These are phyloP conservation scores for Massariosphaeria phaeospora DNA, from an alignment of 495 filamentous ascomycete genomes.

Conservation along the genomic window DNA sequence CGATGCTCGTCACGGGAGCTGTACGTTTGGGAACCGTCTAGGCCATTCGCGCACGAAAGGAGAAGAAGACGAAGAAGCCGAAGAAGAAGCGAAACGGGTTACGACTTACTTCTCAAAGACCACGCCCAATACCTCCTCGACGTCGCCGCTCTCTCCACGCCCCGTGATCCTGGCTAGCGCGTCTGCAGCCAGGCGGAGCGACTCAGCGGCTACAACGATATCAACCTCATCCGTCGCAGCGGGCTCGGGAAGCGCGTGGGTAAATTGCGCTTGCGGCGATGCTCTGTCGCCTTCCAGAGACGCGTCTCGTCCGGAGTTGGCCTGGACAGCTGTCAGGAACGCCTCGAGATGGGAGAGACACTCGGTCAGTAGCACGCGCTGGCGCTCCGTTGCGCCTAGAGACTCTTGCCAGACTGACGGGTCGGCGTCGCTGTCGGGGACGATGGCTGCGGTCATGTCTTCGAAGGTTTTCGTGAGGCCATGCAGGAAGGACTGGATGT, in stretches of 20 bases:
- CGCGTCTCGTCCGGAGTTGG: neutral
- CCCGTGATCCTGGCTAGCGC: slow-evolving; percentile 82
- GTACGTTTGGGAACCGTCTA: neutral
- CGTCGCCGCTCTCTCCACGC: slow-evolving; percentile 78
- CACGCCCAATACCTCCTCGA: slow-evolving; percentile 93
- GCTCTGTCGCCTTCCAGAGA: neutral
- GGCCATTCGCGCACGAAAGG: neutral
- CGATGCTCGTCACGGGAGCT: neutral
- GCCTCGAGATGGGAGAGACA: slow-evolving; percentile 64
- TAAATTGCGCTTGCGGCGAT: slow-evolving; percentile 1
- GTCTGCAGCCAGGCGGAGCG: slow-evolving; percentile 75
- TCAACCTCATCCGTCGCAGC: slow-evolving; percentile 51
- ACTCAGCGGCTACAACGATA: slow-evolving; percentile 91
- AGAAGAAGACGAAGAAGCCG: neutral
- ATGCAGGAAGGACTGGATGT: slow-evolving; percentile 63
- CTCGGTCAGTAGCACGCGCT: slow-evolving; percentile 70
- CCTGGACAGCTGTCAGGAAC: slow-evolving; percentile 50
- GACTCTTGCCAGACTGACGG: slow-evolving; percentile 70
- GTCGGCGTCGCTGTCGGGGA: slow-evolving; percentile 40
- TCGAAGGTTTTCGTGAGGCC: slow-evolving; percentile 64
- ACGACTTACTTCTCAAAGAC: slow-evolving; percentile 86
- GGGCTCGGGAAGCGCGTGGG: slow-evolving; percentile 37
- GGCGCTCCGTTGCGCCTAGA: slow-evolving; percentile 83
- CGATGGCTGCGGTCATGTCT: slow-evolving; percentile 60
- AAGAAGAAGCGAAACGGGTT: neutral